Evolutionary conservation across 495 filamentous ascomycete species (phyloP), one percentile per base, ranked within the genome.

Genomic region (Cryomyces antarcticus): DNA sequence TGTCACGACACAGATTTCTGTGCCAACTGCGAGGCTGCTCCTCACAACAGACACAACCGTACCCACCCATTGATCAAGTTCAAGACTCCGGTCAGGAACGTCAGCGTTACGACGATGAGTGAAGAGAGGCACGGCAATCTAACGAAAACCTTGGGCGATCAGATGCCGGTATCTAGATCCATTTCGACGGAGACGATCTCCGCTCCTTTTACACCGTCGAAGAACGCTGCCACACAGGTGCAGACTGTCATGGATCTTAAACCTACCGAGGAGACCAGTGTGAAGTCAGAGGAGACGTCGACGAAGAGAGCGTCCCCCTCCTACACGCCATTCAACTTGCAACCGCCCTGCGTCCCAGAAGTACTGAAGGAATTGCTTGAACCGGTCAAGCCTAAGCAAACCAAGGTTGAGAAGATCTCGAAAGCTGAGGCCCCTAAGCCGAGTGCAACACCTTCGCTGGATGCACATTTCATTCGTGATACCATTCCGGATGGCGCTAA

Each of bases 1-100:
- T 99, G 89, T 64, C 72, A 89, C 55, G 92, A 99, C 57, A 81
- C 78, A 31, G 92, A 97, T 54, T 93, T 96, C 70, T 99, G 89
- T 57, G 85, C 79, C 49, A 80, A 72, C 54, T 99, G 89, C 62
- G 89, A 99, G 63, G 82, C 87, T 28, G 71, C 72, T 49, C 92
- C 92, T 5, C 67, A 65, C 41, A 85, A 93, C 59, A 62, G 59
- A 5, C 89, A 99, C 66, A 96, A 96, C 65, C 73, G 72, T 49
- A 94, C 89, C 11, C 89, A 99, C 54, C 89, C 89, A 5, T 63
- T 96, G 53, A 83, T 99, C 63, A 95, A 94, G 64, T 84, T 99
- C 68, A 94, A 85, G 72, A 89, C 82, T 3, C 80, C 87, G 2
- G 82, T 96, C 38, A 80, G 83, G 47, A 82, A 81, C 49, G 86